Base-by-base conservation (phyloP, 345 rosid species). In the Salix koriyanagi region DNA sequence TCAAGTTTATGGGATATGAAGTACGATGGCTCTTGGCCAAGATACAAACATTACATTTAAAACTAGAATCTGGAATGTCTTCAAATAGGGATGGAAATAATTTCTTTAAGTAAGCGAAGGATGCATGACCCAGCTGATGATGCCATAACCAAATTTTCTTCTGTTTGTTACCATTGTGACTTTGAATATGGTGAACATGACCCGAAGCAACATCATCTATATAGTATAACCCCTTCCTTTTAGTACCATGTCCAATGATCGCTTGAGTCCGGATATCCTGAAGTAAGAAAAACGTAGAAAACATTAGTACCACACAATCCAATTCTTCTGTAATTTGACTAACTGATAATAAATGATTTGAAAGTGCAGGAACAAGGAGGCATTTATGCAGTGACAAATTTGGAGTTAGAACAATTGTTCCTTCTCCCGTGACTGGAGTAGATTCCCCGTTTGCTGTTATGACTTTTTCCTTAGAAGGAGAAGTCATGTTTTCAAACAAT, bases 191-290 rank as follows among this genome's bases (percentile, higher is more conserved):
- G 6, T 37, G 2, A 8, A 37, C 41, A 0, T 37, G 41, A 37
- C 10, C 41, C 8, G 9, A 37, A 1, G 10, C 25, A 0, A 25
- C 25, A 7, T 37, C 41, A 37, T 37, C 41, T 3, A 46, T 7
- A 26, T 42, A 25, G 34, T 69, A 25, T 1, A 44, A 0, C 72
- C 72, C 36, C 7, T 21, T 44, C n/a, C 58, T 23, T 13, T 26
- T 26, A 25, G 58, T 69, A 69, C 72, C 72, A 69, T 6, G 37
- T 30, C 72, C 21, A 69, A 69, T 69, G 37, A 44, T 69, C 36
- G 13, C 36, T 8, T 69, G 34, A 69, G 72, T 69, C 36, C 13
- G 6, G 4, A n/a, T n/a, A 41, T 14, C 58, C 11, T 76, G 4
- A 19, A 19, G 21, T 18, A 73, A 67, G 19, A 25, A 19, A 11